These are phyloP conservation scores for Boletus subparvulus DNA, from an alignment of 768 basidiomycete species.

Conservation along the genomic window DNA sequence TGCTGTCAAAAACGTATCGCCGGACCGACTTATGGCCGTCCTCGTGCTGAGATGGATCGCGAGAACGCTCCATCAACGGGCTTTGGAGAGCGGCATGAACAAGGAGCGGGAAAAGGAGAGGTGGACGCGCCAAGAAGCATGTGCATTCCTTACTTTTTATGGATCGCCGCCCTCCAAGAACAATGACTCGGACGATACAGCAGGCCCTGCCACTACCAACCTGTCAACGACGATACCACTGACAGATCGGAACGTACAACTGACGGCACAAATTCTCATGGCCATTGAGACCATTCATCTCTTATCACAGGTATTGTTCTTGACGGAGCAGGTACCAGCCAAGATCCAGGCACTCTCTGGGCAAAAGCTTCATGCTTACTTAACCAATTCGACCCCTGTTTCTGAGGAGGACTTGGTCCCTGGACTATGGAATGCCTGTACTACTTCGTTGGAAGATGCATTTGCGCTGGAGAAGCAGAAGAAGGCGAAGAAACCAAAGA, in stretches of 20 bases:
- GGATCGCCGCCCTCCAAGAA: slow-evolving; percentile 3
- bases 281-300: slow-evolving; percentile 60
- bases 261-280: slow-evolving; percentile 61
- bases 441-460: slow-evolving; percentile 45
- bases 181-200: slow-evolving; percentile 9
- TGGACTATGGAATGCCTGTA: slow-evolving; percentile 47
- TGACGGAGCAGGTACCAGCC: slow-evolving; percentile 48
- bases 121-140: slow-evolving; percentile 67
- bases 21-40: slow-evolving; percentile 47
- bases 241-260: slow-evolving; percentile 62
- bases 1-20: slow-evolving; percentile 45
- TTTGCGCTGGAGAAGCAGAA: slow-evolving; percentile 50
- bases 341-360: slow-evolving; percentile 59
- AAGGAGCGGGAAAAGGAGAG: slow-evolving; percentile 64
- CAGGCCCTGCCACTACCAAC: slow-evolving; percentile 9
- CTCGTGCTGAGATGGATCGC: slow-evolving; percentile 70
- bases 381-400: slow-evolving; percentile 37
- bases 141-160: slow-evolving; percentile 57
- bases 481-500: slow-evolving; percentile 41
- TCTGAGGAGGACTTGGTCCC: slow-evolving; percentile 27
- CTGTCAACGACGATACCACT: slow-evolving; percentile 30
- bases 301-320: slow-evolving; percentile 60
- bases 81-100: slow-evolving; percentile 45
- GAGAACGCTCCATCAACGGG: slow-evolving; percentile 50
- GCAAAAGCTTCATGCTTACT: slow-evolving; percentile 50